Percentiles rank a stretch among this genome's conserved stretches.
phyloP scores from a whole-genome alignment of 2,329 filamentous ascomycete species.

The Epichloe aotearoae region DNA sequence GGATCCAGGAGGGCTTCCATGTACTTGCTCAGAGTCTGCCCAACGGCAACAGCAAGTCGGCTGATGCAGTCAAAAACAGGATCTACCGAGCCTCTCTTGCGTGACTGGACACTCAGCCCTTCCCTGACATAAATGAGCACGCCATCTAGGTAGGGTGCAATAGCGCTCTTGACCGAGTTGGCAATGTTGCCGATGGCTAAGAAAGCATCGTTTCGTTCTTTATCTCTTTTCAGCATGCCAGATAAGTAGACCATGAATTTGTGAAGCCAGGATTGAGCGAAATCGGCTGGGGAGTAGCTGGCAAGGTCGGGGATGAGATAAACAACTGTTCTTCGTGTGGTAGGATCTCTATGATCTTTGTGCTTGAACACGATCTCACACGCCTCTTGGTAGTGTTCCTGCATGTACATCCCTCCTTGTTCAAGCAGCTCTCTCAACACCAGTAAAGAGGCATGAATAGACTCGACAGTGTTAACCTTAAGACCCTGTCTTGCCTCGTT shows the following conservation, averaged over 20 bases:
- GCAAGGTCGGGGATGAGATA: constrained; percentile 85
- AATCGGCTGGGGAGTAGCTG: constrained; percentile 82
- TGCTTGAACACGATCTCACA: constrained; percentile 88
- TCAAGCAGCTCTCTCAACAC: constrained; percentile 86
- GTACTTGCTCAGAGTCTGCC: constrained; percentile 94
- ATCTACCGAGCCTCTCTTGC: constrained; percentile 49
- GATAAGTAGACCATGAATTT: constrained; percentile 96
- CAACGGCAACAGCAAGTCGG: constrained; percentile 86
- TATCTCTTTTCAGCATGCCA: constrained; percentile 85
- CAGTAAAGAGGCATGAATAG: constrained; percentile 84
- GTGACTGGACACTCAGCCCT: constrained; percentile 69
- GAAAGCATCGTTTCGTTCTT: constrained; percentile 88
- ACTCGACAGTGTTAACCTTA: constrained; percentile 68
- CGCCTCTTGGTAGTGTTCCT: constrained; percentile 79
- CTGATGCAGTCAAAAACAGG: constrained; percentile 97
- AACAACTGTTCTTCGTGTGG: constrained; percentile 82
- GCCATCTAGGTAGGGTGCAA: constrained; percentile 87
- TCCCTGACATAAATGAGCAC: constrained; percentile 90
- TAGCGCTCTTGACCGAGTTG: constrained; percentile 88
- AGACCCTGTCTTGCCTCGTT: constrained; percentile 72
- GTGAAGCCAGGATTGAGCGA: constrained; percentile 76
- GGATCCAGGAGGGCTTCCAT: constrained; percentile 92
- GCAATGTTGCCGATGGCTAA: constrained; percentile 93
- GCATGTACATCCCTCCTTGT: constrained; percentile 98
- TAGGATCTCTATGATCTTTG: constrained; percentile 81